phyloP scores from a whole-genome alignment of 2,329 filamentous ascomycete genomes.

The Fusarium sp. region DNA sequence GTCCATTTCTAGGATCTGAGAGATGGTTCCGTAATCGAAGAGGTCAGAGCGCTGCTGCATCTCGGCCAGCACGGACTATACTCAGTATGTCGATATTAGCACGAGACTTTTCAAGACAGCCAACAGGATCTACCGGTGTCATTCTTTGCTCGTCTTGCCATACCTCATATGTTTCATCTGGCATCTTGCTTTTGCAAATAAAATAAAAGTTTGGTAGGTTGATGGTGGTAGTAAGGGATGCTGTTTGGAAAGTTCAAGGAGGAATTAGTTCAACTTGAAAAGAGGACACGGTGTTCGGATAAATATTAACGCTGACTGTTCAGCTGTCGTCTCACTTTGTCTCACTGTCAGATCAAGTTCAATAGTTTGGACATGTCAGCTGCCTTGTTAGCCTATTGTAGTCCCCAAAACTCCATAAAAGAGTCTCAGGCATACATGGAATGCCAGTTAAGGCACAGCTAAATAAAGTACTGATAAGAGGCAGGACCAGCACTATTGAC shows the following conservation, averaged over 20 bases:
- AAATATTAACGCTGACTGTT: neutral
- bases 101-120: neutral
- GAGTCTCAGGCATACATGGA: neutral
- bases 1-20: neutral
- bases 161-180: neutral
- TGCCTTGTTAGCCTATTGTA: neutral
- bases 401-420: too few relatives aligned
- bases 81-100: neutral
- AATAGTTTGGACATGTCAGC: neutral
- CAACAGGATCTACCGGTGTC: neutral
- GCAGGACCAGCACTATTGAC: neutral
- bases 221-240: neutral
- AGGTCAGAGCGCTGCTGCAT: neutral
- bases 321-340: neutral
- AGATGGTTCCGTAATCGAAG: neutral
- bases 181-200: neutral
- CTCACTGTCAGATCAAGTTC: neutral
- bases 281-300: neutral
- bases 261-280: neutral
- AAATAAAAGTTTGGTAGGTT: neutral
- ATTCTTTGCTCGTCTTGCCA: neutral
- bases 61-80: neutral
- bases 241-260: neutral
- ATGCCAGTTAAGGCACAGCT: neutral
- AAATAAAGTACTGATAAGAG: neutral